Evolutionary conservation across 768 basidiomycete genomes (phyloP), one percentile per base, ranked within the genome.

Genomic region (button mushroom (Agaricus bisporus)): DNA sequence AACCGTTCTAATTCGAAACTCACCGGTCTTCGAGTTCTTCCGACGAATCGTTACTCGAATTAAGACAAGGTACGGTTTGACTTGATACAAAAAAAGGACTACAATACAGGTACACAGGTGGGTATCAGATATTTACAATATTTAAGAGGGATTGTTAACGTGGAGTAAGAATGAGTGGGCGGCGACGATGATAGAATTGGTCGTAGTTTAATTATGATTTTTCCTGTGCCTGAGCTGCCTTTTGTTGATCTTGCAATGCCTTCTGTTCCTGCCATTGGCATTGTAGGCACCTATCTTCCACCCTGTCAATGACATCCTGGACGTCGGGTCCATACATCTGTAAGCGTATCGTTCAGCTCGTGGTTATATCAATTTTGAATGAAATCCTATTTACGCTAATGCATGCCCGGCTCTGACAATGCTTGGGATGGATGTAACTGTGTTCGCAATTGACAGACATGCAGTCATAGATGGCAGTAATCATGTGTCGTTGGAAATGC

Each of bases 401-500:
- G 62, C 87, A 90, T 4, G 62, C 67, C 8, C 70, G 73, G 12
- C 75, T 71, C 52, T 73, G 76, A 64, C 88, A 89, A 44, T 65
- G 66, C 51, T 66, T 76, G 12, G 79, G 75, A 63, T 90, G 88
- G 59, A 69, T 71, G 52, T 76, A 74, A 61, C 85, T 88, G 59
- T 76, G 75, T 64, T 83, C 79, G 69, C 88, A 90, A 35, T 70
- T 75, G 35, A 63, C 61, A 9, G 79, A 82, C 64, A 82, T 80
- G 70, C 88, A 90, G 64, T 90, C 88, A 67, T 83, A 72, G 67
- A 90, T 86, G 48, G 85, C 87, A 47, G 82, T 72, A 55, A 90
- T 77, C 37, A 82, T 66, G 58, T 88, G 87, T 49, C 87, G 81
- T 67, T 89, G 88, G 64, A 89, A 90, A 65, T 90, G 88, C 88